Base-by-base conservation (phyloP, 495 filamentous ascomycete genomes). In the Talaromyces proteolyticus region DNA sequence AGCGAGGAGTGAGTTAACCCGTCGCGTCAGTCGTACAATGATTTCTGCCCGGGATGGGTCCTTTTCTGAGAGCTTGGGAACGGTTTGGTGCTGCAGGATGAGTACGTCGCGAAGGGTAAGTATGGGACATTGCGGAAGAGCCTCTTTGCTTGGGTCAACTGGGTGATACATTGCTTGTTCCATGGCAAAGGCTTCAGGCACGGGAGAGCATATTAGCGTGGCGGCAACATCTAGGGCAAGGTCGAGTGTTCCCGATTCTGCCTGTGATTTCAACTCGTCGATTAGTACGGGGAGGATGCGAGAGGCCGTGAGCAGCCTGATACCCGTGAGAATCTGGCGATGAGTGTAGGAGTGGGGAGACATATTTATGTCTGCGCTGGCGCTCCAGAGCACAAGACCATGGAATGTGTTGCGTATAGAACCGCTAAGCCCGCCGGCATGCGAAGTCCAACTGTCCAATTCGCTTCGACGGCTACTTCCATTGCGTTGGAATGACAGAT, bases 291-390 rank as follows among this genome's bases (percentile, higher is more conserved):
- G 48, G 0, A 95, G 64, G 0, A 91, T 70, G 14, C 75, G 73
- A 19, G 66, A 71, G 0, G 89, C 77, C 44, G 91, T 90, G 1
- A 89, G 76, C 24, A 93, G 76, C n/a, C 79, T 77, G 47, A 85
- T 65, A 0, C 80, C 82, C 0, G 77, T 69, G 12, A 87, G 67
- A 6, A 93, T 65, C 49, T 89, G 87, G 12, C 86, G 82, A 60
- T 92, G 88, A 0, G 87, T 89, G 65, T 95, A 96, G 12, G 76
- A 75, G 1, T 86, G 79, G 6, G 89, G 86, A 34, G 84, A 79
- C 50, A 79, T 77, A 51, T 75, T 83, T 18, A 86, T 71, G 6
- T 78, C 77, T 0, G 80, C 77, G 47, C 80, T 77, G 3, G 84
- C 67, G 38, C 76, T 82, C 93, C 92, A 96, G 16, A 82, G 67